phyloP scores from a whole-genome alignment of 176 grass and related monocot genomes.

The Rhynchospora tenuis region DNA sequence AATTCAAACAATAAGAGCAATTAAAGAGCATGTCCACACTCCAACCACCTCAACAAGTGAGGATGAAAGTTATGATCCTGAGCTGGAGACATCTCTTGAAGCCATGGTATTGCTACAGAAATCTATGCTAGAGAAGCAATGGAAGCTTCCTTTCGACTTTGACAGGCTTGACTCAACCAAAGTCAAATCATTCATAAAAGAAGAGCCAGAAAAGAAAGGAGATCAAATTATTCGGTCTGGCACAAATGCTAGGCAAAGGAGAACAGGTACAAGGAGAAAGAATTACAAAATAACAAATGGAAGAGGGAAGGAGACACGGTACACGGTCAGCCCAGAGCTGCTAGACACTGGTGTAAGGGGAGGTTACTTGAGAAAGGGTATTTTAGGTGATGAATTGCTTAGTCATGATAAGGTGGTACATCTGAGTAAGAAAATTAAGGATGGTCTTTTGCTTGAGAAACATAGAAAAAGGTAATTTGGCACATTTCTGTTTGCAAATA shows the following conservation, averaged over 20 bases:
- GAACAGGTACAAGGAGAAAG: slow-evolving; percentile 44
- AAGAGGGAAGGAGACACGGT: slow-evolving; percentile 10
- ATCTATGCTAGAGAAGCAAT: slow-evolving; percentile 97
- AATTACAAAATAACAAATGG: slow-evolving; percentile 27
- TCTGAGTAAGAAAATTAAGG: slow-evolving; percentile 92
- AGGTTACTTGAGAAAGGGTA: slow-evolving; percentile 62
- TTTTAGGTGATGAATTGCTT: slow-evolving; percentile 67
- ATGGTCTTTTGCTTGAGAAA: slow-evolving; percentile 61
- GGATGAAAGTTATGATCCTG: background rate
- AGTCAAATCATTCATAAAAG: slow-evolving; percentile 12
- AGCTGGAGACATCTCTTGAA: slow-evolving; percentile 58
- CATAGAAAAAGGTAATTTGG: slow-evolving; percentile 58
- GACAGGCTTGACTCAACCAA: slow-evolving; percentile 22
- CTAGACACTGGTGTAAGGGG: slow-evolving; percentile 42
- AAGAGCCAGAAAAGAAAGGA: background rate
- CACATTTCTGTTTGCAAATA: background rate
- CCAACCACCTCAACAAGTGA: slow-evolving; percentile 14
- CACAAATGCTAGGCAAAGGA: slow-evolving; percentile 58
- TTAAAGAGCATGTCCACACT: slow-evolving; percentile 47
- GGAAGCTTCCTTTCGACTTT: slow-evolving; percentile 74
- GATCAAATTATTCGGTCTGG: slow-evolving; percentile 47
- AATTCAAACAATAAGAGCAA: slow-evolving; percentile 60
- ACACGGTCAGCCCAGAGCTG: slow-evolving; percentile 69
- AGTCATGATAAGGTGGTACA: slow-evolving; percentile 86
- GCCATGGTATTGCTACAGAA: slow-evolving; percentile 70